Base-by-base conservation (phyloP, 495 filamentous ascomycete genomes). In the Hypoxylon crocopeplum region DNA sequence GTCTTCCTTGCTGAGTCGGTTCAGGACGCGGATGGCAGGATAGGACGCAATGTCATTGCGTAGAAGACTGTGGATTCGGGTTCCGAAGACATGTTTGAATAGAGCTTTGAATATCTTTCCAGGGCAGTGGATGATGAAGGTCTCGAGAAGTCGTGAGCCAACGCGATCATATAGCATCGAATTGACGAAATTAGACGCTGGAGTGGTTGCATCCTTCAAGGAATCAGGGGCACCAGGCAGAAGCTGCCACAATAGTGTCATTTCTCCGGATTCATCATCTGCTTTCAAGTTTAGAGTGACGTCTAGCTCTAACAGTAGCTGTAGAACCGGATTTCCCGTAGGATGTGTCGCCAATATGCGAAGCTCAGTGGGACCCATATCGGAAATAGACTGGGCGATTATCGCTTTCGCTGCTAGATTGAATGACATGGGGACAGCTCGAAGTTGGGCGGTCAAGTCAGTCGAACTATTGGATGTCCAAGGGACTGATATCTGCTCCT, bases 11-110 rank as follows among this genome's bases (percentile, higher is more conserved):
- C 86, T 86, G 16, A 98, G 80, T 63, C 93, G 80, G 66, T 93
- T 91, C 32, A 98, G 75, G 3, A 93, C 83, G 32, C 82, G 82
- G 53, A 89, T 84, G 7, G 91, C 89, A 3, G 93, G 89, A 66
- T 94, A 98, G 16, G 85, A 86, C 7, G 94, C 91, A 51, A 91
- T 90, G 58, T 91, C 91, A 70, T 98, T 98, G 36, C 91, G 88
- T 1, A 93, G 81, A 27, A 97, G 76, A 30, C 82, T 88, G 2
- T 83, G 83, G 37, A 98, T 87, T 5, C 90, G 83, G 1, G 87
- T 86, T 49, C 83, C 84, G 56, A 98, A 88, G 55, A 89, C 83
- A 39, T 85, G 84, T 34, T 80, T 82, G 67, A 93, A 89, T 0
- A 98, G 70, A 16, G 82, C 80, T 68, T 97, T 96, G 81, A 98